Evolutionary conservation across 1,284 basidiomycete genomes (phyloP).

Genomic region (Leccinum solheimii): DNA sequence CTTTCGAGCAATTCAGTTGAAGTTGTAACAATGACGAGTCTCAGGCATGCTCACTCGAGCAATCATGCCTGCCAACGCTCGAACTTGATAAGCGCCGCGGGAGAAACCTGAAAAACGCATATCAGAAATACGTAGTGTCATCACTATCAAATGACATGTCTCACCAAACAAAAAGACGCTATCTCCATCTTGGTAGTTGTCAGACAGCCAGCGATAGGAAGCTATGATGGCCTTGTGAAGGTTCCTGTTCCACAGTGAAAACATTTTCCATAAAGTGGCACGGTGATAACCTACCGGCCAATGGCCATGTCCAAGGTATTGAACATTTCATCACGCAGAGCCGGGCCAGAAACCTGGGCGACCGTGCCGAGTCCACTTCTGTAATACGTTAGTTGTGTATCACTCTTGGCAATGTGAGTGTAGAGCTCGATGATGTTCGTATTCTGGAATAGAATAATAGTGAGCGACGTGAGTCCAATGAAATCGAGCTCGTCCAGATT

Average conservation of each 20-base stretch:
- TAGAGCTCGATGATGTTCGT: constrained; percentile 41
- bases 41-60: constrained; percentile 23
- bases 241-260: constrained; percentile 25
- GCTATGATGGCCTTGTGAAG: constrained; percentile 34
- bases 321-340: constrained; percentile 16
- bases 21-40: not conserved
- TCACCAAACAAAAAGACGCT: constrained; percentile 38
- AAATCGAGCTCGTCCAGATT: not conserved
- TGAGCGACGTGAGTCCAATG: not conserved
- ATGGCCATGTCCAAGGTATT: constrained; percentile 32
- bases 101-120: constrained; percentile 35
- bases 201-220: constrained; percentile 41
- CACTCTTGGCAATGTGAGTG: constrained; percentile 32
- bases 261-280: too few species aligned
- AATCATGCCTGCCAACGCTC: constrained; percentile 40
- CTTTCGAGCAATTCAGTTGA: constrained; percentile 17
- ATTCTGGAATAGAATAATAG: constrained; percentile 24
- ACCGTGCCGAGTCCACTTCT: constrained; percentile 39
- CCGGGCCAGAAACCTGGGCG: constrained; percentile 21
- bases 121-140: not conserved
- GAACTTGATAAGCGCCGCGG: constrained; percentile 42
- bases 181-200: constrained; percentile 37
- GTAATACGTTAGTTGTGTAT: constrained; percentile 37
- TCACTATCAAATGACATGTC: not conserved
- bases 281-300: constrained; percentile 27